Evolutionary conservation across 208 protist species (phyloP).

Genomic region (Leishmania lainsoni): DNA sequence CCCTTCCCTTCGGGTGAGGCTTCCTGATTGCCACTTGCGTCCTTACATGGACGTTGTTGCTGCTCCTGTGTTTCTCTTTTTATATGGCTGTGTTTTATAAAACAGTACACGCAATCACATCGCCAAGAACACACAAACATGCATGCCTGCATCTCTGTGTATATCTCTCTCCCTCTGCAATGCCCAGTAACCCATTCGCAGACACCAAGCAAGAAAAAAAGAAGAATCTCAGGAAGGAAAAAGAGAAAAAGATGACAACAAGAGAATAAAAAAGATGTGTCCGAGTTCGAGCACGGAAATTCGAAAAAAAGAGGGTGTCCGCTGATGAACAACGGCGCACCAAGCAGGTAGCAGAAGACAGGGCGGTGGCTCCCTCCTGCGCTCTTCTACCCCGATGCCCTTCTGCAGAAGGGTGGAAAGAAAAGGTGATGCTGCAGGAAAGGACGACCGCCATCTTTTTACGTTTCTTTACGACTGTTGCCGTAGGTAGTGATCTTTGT

Average conservation of each 20-base stretch:
- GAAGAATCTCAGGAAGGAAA: not conserved
- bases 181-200: not conserved
- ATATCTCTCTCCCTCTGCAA: not conserved
- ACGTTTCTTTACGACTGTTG: not conserved
- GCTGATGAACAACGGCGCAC: not conserved
- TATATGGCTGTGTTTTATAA: not conserved
- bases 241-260: not conserved
- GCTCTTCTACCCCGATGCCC: not conserved
- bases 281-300: not conserved
- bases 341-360: not conserved
- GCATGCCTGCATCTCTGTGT: not conserved
- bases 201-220: not conserved
- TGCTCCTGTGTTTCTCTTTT: not conserved
- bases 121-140: not conserved
- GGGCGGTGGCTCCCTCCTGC: not conserved
- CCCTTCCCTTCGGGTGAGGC: not conserved
- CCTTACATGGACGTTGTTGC: not conserved
- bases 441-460: not conserved
- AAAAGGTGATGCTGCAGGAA: not conserved
- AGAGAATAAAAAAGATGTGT: not conserved
- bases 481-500: not conserved
- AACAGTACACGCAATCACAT: not conserved
- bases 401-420: not conserved
- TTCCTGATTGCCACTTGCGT: not conserved
- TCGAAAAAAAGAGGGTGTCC: not conserved